These are phyloP conservation scores for Mycosphaerelloides madeirae DNA, from an alignment of 2,329 filamentous ascomycete genomes.

Conservation along the genomic window DNA sequence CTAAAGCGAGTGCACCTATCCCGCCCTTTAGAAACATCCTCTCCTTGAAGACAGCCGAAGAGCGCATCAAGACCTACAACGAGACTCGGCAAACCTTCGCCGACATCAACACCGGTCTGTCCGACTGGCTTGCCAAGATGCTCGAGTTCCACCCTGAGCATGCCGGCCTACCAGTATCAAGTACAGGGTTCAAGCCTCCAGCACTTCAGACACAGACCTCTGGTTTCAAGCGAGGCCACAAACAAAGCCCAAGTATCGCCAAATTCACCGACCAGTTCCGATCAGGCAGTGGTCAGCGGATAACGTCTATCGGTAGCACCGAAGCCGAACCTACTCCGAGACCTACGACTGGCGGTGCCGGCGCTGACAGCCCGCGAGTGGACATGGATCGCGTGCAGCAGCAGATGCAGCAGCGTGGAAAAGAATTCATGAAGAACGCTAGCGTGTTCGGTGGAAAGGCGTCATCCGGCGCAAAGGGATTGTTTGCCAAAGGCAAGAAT, in stretches of 20 bases:
- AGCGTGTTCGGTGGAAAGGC: slow-evolving; percentile 65
- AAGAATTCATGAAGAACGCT: slow-evolving; percentile 80
- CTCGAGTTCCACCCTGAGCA: slow-evolving; percentile 51
- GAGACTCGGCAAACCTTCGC: slow-evolving; percentile 68
- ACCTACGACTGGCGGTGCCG: background rate
- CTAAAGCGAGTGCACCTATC: slow-evolving; percentile 34
- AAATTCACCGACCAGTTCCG: slow-evolving; percentile 15
- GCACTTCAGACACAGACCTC: slow-evolving; percentile 12
- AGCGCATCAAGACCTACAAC: slow-evolving; percentile 70
- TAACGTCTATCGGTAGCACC: slow-evolving; percentile 26
- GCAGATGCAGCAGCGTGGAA: slow-evolving; percentile 71
- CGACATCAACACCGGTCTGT: slow-evolving; percentile 68
- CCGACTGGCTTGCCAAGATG: slow-evolving; percentile 52
- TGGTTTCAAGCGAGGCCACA: slow-evolving; percentile 14
- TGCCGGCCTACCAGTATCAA: slow-evolving; percentile 36
- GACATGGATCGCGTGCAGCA: slow-evolving; percentile 54
- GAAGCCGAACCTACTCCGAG: slow-evolving; percentile 8
- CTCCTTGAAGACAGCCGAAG: slow-evolving; percentile 57
- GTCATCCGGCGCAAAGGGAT: slow-evolving; percentile 78
- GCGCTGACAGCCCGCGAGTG: slow-evolving; percentile 12
- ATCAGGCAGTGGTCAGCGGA: slow-evolving; percentile 13
- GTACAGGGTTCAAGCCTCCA: slow-evolving; percentile 13
- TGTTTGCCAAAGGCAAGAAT: slow-evolving; percentile 85
- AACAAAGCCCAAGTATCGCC: slow-evolving; percentile 21
- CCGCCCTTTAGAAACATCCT: slow-evolving; percentile 73